Conservation (phyloP, 2,329 filamentous ascomycete genomes). For the Fusarium scirpi region DNA sequence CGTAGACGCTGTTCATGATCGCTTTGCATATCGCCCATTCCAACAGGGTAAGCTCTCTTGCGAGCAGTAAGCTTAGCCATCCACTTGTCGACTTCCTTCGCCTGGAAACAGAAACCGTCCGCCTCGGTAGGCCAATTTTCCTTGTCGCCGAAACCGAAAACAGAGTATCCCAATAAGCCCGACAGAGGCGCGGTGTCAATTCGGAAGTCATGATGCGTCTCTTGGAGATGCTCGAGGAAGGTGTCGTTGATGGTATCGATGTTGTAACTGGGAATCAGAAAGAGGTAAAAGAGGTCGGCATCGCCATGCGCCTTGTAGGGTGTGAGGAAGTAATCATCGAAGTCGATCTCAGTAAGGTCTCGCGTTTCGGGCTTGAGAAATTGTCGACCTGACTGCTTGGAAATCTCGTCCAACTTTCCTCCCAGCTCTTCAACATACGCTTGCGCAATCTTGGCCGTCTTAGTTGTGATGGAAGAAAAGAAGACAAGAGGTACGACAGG, state of each 20-base stretch:
- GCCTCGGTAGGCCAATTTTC: constrained; percentile 93
- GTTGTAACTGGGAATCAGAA: constrained; percentile 92
- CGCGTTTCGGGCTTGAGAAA: constrained; percentile 72
- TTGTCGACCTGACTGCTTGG: constrained; percentile 50
- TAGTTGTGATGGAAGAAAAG: constrained; percentile 88
- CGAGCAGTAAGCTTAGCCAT: constrained; percentile 92
- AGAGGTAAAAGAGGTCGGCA: constrained; percentile 81
- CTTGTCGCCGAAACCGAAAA: constrained; percentile 92
- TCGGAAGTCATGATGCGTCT: constrained; percentile 96
- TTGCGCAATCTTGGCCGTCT: constrained; percentile 79
- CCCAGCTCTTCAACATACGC: constrained; percentile 70
- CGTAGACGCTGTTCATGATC: constrained; percentile 74
- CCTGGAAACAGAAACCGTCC: constrained; percentile 93
- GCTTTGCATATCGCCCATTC: constrained; percentile 86
- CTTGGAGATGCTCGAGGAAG: constrained; percentile 86
- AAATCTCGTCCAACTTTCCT: constrained; percentile 63
- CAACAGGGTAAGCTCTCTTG: constrained; percentile 89
- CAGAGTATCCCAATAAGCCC: constrained; percentile 83
- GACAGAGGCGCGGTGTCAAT: constrained; percentile 90
- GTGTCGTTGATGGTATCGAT: constrained; percentile 92
- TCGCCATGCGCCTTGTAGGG: constrained; percentile 71
- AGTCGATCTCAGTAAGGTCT: constrained; percentile 87
- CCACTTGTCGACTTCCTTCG: constrained; percentile 91
- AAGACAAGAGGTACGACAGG: constrained; percentile 82
- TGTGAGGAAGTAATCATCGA: constrained; percentile 91